Percentiles rank a stretch among this genome's conserved stretches.
phyloP scores from a whole-genome alignment of 257 asterid genomes.

The Petrea volubilis region DNA sequence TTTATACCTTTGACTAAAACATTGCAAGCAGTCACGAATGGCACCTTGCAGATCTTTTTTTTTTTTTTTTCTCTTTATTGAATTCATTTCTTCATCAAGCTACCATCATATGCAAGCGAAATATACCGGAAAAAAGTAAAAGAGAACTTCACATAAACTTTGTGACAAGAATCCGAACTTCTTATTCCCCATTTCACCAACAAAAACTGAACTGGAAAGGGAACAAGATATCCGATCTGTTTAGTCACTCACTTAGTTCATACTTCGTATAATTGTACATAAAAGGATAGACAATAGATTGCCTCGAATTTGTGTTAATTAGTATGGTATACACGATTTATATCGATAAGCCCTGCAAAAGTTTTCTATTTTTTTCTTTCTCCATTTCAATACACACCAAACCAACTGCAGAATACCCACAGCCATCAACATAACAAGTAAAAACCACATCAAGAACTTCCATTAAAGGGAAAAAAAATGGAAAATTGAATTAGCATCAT shows the following conservation, averaged over 20 bases:
- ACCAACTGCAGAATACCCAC: neutral
- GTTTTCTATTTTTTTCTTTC: neutral
- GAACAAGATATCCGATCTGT: neutral
- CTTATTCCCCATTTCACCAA: neutral
- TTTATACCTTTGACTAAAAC: neutral
- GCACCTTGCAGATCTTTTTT: neutral
- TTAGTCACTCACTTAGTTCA: neutral
- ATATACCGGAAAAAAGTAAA: neutral
- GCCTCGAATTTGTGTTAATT: neutral
- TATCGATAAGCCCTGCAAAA: neutral
- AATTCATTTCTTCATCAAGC: neutral
- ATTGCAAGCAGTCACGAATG: neutral
- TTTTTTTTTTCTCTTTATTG: neutral
- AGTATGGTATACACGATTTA: neutral
- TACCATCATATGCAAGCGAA: neutral
- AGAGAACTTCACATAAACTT: too few relatives aligned
- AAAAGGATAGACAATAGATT: neutral
- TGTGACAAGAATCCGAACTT: neutral
- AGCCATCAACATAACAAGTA: neutral
- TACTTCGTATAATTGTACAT: neutral
- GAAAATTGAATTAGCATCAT: neutral
- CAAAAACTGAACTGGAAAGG: neutral
- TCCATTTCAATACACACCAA: neutral
- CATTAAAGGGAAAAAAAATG: neutral
- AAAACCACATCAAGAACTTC: neutral